A percentile compares a stretch with the other conserved stretches of the same genome.
These are phyloP conservation scores for Naganishia randhawae DNA, from an alignment of 768 basidiomycete species.

Conservation along the genomic window DNA sequence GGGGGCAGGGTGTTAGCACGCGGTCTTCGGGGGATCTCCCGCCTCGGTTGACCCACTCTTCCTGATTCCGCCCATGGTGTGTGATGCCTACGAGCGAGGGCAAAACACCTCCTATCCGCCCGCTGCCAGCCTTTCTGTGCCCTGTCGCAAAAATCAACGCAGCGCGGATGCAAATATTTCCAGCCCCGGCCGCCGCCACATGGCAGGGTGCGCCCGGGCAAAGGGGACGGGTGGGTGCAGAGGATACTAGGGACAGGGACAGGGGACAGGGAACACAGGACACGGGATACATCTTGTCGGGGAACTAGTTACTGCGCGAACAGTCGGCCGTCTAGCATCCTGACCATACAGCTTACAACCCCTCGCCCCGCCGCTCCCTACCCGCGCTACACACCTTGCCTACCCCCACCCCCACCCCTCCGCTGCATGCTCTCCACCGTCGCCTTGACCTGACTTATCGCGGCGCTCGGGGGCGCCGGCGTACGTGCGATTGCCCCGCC, in stretches of 20 bases:
- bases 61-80: constrained; percentile 47
- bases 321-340: too few species aligned
- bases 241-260: too few species aligned
- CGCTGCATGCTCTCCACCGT: constrained; percentile 11
- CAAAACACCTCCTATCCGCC: background rate
- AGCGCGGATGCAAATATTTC: constrained; percentile 11
- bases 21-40: background rate
- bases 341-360: too few species aligned
- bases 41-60: constrained; percentile 44
- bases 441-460: constrained; percentile 16
- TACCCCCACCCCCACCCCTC: constrained; percentile 8
- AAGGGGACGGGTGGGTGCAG: too few species aligned
- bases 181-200: constrained; percentile 16
- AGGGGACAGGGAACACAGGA: too few species aligned
- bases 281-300: too few species aligned
- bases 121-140: background rate
- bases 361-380: background rate
- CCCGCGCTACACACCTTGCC: constrained; percentile 3
- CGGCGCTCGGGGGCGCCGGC: background rate
- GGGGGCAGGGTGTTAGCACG: background rate
- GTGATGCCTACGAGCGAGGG: background rate
- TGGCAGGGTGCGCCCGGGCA: too few species aligned
- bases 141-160: constrained; percentile 1
- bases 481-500: background rate
- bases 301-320: too few species aligned